Percentiles rank a stretch among this genome's conserved stretches.
Evolutionary conservation across 768 basidiomycete genomes (phyloP).

Genomic region (Leccinum obscurum): DNA sequence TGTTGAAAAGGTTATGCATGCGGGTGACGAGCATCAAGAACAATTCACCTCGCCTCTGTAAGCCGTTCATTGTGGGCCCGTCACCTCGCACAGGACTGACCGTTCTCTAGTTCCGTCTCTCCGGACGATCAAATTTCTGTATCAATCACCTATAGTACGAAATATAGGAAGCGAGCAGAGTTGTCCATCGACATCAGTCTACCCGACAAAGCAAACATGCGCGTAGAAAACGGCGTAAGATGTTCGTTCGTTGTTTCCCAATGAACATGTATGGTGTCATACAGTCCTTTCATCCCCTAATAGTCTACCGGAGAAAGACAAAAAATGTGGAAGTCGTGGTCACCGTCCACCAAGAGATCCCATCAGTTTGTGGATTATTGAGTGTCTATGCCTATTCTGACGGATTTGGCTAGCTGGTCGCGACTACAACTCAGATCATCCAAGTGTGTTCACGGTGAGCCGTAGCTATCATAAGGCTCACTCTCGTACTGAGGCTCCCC

Average conservation of each 20-base stretch:
- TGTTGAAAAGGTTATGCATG: not conserved
- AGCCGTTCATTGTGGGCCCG: not conserved
- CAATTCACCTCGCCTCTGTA: conserved; percentile 12
- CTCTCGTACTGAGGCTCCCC: not conserved
- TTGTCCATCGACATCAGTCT: conserved; percentile 1
- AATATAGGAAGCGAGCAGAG: not conserved
- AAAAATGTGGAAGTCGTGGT: conserved; percentile 14
- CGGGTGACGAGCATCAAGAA: not conserved
- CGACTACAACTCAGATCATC: conserved; percentile 9
- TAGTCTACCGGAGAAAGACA: conserved; percentile 12
- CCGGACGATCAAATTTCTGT: not conserved
- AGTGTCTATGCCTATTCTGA: not conserved
- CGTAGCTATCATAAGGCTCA: not conserved
- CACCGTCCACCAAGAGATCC: not conserved
- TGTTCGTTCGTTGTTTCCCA: conserved; percentile 6
- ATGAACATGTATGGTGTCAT: not conserved
- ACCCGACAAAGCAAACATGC: not conserved
- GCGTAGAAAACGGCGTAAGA: conserved; percentile 3
- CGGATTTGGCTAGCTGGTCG: conserved; percentile 3
- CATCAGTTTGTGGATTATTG: conserved; percentile 1
- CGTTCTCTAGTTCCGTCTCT: not conserved
- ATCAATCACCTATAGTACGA: conserved; percentile 1
- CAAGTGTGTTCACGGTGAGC: conserved; percentile 13
- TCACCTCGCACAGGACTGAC: not conserved
- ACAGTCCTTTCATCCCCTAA: not conserved